Conservation (phyloP, 2,329 filamentous ascomycete species). For the Zelopaecilomyces penicillatus region DNA sequence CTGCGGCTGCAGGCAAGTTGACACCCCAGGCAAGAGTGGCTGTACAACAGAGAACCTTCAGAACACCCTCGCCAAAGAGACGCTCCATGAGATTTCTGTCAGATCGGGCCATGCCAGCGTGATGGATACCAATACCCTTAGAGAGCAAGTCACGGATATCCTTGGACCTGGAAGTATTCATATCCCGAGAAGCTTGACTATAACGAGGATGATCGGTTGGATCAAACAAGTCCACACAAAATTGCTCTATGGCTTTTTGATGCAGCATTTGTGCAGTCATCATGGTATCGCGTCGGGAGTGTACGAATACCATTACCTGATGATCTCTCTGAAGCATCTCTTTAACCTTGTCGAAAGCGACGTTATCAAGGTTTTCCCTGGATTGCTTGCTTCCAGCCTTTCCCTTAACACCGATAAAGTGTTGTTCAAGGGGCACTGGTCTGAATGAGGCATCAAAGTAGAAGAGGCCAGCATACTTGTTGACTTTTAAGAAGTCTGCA, state of each 20-base stretch:
- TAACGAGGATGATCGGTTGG: conserved; percentile 71
- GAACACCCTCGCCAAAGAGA: conserved; percentile 81
- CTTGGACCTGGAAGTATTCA: conserved; percentile 75
- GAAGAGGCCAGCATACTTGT: conserved; percentile 84
- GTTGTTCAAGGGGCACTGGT: conserved; percentile 91
- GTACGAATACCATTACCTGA: conserved; percentile 98
- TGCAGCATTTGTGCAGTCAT: conserved; percentile 77
- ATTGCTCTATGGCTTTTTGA: conserved; percentile 76
- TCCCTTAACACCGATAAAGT: conserved; percentile 93
- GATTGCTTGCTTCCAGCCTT: conserved; percentile 75
- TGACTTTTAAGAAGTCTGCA: conserved; percentile 93
- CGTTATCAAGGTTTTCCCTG: conserved; percentile 78
- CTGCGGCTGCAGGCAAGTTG: conserved; percentile 91
- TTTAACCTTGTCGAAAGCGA: conserved; percentile 87
- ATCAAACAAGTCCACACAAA: conserved; percentile 75
- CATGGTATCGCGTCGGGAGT: conserved; percentile 90
- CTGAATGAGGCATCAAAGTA: conserved; percentile 96
- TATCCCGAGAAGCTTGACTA: conserved; percentile 69
- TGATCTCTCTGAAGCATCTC: conserved; percentile 90
- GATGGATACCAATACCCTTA: conserved; percentile 90
- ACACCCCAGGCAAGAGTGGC: conserved; percentile 98
- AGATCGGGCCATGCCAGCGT: conserved; percentile 90
- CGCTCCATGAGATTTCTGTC: conserved; percentile 95
- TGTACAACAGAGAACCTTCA: conserved; percentile 96
- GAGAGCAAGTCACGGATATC: conserved; percentile 83